These are phyloP conservation scores for Ophiocytium majus DNA, from an alignment of 352 stramenopile genomes.

Conservation along the genomic window DNA sequence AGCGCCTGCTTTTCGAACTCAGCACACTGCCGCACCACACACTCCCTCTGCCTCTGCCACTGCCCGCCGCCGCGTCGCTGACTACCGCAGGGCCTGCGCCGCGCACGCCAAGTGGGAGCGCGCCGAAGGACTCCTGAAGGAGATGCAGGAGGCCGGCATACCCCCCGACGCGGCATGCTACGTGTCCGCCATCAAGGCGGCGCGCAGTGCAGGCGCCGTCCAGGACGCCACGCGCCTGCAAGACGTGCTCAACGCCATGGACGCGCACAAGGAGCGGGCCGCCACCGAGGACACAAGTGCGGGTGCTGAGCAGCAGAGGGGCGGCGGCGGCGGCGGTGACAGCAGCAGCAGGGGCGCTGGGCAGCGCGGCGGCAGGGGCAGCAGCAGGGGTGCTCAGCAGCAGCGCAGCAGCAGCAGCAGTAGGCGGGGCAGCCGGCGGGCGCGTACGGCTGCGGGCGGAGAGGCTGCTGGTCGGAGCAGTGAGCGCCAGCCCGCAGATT, in stretches of 20 bases:
- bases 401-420: too few species aligned
- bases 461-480: too few species aligned
- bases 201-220: slow-evolving; percentile 9
- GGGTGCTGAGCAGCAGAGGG: too few species aligned
- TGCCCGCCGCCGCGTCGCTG: neutral
- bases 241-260: slow-evolving; percentile 5
- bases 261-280: neutral
- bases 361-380: too few species aligned
- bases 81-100: slow-evolving; percentile 21
- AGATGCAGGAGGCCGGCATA: slow-evolving; percentile 30
- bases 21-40: neutral
- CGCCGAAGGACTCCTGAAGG: slow-evolving; percentile 14
- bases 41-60: neutral
- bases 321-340: too few species aligned
- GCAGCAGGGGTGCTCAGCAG: too few species aligned
- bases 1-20: neutral
- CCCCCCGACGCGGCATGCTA: slow-evolving; percentile 30
- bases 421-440: too few species aligned
- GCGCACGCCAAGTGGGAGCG: slow-evolving; percentile 28
- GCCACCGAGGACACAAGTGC: neutral
- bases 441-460: too few species aligned
- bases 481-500: too few species aligned
- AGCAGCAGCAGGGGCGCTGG: too few species aligned
- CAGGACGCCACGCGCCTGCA: neutral
- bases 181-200: slow-evolving; percentile 23